phyloP scores from a whole-genome alignment of 2,329 filamentous ascomycete genomes.

The Claviceps pusilla region DNA sequence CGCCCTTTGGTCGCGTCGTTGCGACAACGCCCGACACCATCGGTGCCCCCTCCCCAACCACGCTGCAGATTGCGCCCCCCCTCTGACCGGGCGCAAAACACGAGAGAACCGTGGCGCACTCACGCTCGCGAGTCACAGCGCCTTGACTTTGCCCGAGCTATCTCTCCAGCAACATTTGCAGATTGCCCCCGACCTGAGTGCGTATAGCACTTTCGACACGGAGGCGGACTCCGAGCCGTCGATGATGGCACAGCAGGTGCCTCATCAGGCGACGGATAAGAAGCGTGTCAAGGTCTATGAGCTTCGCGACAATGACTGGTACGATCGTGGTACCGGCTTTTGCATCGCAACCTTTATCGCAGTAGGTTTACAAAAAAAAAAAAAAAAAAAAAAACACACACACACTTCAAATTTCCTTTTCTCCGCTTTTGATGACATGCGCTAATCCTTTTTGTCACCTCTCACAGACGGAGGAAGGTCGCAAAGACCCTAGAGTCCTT shows the following conservation, averaged over 20 bases:
- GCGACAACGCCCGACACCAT: slow-evolving; percentile 1
- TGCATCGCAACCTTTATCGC: slow-evolving; percentile 64
- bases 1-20: not conserved
- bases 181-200: slow-evolving; percentile 36
- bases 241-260: slow-evolving; percentile 60
- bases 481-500: slow-evolving; percentile 74
- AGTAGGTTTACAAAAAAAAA: slow-evolving; percentile 34
- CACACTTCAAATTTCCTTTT: not conserved
- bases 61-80: slow-evolving; percentile 6
- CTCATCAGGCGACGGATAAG: slow-evolving; percentile 51
- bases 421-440: not conserved
- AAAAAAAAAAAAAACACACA: not conserved
- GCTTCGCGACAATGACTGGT: slow-evolving; percentile 97
- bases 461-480: slow-evolving; percentile 38
- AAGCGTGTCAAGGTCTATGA: slow-evolving; percentile 97
- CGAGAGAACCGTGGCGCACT: slow-evolving; percentile 37
- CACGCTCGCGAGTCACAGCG: slow-evolving; percentile 36
- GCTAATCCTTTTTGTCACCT: not conserved
- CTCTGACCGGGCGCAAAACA: slow-evolving; percentile 13
- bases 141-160: slow-evolving; percentile 34
- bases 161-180: slow-evolving; percentile 47
- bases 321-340: slow-evolving; percentile 90
- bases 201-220: slow-evolving; percentile 31
- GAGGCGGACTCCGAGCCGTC: slow-evolving; percentile 44
- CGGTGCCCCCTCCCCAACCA: not conserved